Base-by-base conservation (phyloP, 192 early-diverging fungal species). In the Spizellomyces punctatus region DNA sequence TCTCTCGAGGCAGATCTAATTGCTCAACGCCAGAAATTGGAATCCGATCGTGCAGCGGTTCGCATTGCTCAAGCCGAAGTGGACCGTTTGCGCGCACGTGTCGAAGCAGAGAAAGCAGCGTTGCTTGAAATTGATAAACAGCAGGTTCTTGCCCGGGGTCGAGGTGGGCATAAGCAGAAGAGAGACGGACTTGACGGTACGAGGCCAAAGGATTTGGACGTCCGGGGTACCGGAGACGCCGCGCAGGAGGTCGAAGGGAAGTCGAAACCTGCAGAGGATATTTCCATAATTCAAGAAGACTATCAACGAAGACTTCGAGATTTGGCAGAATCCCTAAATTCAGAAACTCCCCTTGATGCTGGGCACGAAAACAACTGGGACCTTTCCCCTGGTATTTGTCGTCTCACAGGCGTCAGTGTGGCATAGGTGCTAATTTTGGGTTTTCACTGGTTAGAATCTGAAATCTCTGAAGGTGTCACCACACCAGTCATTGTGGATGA, bases 51-150 rank as follows among this genome's bases (percentile, higher is more conserved):
- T 14, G 12, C 59, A 14, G 14, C 59, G 59, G 14, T 61, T 12
- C 50, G 50, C 14, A 54, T 54, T 54, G 50, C 50, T 12, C 50
- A 54, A 54, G 4, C 50, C 14, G 50, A 54, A 54, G 50, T 54
- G 14, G 50, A 54, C 50, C 1, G 14, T 2, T 41, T 61, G 17
- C 59, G 59, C 4, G 21, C 14, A 16, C 59, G 59, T 5, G 36
- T 61, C 42, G 59, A 61, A 41, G 36, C 17, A 0, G 59, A 61
- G 59, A 42, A 41, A 19, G 16, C 22, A 8, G 63, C 43, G n/a
- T 48, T 65, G 63, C 16, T 65, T 14, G 42, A 46, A 43, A 61
- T 61, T 10, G 59, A 61, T 14, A 61, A 61, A 36, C 12, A 61
- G n/a, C 27, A 19, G 59, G 17, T 61, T 27, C 12, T 61, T n/a